A percentile compares a stretch with the other conserved stretches of the same genome.
Evolutionary conservation across 768 basidiomycete species (phyloP).

Genomic region (Fomitopsis serialis): DNA sequence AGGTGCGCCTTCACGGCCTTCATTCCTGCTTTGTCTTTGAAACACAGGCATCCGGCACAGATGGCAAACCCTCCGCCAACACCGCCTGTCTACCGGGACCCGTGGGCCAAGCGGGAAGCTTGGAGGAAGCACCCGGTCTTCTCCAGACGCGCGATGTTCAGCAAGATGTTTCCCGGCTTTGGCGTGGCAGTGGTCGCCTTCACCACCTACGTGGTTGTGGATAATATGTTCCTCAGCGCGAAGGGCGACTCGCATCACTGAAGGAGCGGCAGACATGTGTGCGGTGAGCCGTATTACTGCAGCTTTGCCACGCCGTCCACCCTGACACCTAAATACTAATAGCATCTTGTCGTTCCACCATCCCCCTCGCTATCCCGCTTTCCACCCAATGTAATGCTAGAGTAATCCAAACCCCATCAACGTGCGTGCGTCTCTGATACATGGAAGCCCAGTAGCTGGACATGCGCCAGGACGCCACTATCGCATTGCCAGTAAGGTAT

Average conservation of each 20-base stretch:
- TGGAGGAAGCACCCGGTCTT: conserved; percentile 93
- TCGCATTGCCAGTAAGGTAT: too few relatives aligned
- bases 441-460: too few relatives aligned
- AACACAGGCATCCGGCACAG: conserved; percentile 4
- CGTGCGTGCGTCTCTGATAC: neutral
- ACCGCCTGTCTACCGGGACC: conserved; percentile 80
- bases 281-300: neutral
- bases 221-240: conserved; percentile 55
- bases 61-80: conserved; percentile 43
- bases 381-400: neutral
- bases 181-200: conserved; percentile 92
- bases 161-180: conserved; percentile 90
- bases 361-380: neutral
- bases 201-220: conserved; percentile 82
- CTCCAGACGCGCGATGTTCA: conserved; percentile 80
- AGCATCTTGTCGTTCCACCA: too few relatives aligned
- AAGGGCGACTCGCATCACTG: conserved; percentile 13
- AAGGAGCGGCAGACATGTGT: neutral
- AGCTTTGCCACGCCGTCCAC: neutral
- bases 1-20: neutral
- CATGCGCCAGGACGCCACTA: too few relatives aligned
- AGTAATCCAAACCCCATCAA: neutral
- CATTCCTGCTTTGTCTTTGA: neutral
- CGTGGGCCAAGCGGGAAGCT: conserved; percentile 90
- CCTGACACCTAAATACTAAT: neutral